Evolutionary conservation across 805 yeast genomes (phyloP).

Genomic region (Lipomyces anomalus): DNA sequence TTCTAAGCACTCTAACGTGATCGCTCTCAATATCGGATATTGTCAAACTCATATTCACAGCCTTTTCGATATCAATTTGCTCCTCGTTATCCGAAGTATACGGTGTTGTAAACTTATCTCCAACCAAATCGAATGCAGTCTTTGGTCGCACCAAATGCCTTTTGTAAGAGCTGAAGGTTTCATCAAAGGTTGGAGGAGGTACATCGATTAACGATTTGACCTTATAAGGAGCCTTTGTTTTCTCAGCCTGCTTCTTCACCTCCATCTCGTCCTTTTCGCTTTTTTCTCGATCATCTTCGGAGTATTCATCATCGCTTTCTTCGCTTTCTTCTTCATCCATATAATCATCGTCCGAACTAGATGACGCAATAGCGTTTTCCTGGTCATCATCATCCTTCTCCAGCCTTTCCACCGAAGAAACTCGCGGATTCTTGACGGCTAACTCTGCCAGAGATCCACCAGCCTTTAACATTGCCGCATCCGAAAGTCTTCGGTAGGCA

Average conservation of each 20-base stretch:
- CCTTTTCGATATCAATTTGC: slow-evolving; percentile 55
- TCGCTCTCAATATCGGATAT: slow-evolving; percentile 54
- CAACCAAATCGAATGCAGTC: slow-evolving; percentile 37
- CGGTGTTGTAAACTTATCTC: slow-evolving; percentile 39
- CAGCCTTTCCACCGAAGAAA: slow-evolving; percentile 18
- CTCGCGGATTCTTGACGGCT: slow-evolving; percentile 8
- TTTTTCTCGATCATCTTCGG: slow-evolving; percentile 21
- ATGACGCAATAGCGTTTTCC: slow-evolving; percentile 26
- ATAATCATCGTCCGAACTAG: slow-evolving; percentile 12
- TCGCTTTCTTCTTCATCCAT: slow-evolving; percentile 26
- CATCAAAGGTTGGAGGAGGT: slow-evolving; percentile 26
- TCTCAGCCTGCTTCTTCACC: slow-evolving; percentile 14
- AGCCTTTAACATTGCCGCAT: slow-evolving; percentile 23
- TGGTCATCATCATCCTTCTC: slow-evolving; percentile 25
- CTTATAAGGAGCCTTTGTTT: slow-evolving; percentile 5
- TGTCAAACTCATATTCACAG: slow-evolving; percentile 47
- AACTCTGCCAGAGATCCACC: slow-evolving; percentile 25
- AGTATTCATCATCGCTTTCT: too few species aligned
- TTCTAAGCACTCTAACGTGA: slow-evolving; percentile 53
- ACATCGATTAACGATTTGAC: slow-evolving; percentile 27
- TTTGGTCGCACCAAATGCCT: slow-evolving; percentile 55
- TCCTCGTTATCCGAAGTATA: slow-evolving; percentile 66
- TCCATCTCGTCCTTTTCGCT: slow-evolving; percentile 12
- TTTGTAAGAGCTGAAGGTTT: slow-evolving; percentile 54
- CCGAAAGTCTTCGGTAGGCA: slow-evolving; percentile 25